Evolutionary conservation across 139 green algal genomes (phyloP).

Genomic region (Chlorella sp.): DNA sequence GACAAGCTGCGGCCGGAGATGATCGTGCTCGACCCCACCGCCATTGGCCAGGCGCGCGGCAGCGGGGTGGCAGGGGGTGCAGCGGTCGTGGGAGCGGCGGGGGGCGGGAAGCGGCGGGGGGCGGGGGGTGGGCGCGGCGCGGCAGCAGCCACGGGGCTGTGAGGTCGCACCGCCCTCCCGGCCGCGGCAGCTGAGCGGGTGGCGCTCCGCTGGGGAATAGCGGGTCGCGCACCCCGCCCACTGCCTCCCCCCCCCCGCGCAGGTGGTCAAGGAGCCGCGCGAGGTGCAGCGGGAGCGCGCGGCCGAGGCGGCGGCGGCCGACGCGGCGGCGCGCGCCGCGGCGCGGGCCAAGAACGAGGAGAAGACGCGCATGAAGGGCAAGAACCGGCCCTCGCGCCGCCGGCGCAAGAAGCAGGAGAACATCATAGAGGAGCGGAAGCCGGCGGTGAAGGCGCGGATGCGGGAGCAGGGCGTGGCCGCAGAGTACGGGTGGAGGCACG

Average conservation of each 20-base stretch:
- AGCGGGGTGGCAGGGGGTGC: too few relatives aligned
- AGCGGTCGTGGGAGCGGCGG: too few relatives aligned
- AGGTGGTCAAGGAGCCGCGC: slow-evolving; percentile 71
- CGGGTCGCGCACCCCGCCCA: too few relatives aligned
- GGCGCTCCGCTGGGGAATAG: too few relatives aligned
- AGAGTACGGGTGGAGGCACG: slow-evolving; percentile 14
- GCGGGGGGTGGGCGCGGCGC: not conserved
- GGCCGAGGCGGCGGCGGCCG: slow-evolving; percentile 38
- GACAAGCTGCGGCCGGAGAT: slow-evolving; percentile 97
- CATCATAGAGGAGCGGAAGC: slow-evolving; percentile 80
- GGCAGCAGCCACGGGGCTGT: not conserved
- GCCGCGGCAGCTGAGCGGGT: too few relatives aligned
- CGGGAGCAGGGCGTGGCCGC: slow-evolving; percentile 38
- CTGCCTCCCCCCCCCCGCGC: too few relatives aligned
- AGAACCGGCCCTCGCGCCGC: slow-evolving; percentile 83
- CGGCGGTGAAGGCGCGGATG: slow-evolving; percentile 33
- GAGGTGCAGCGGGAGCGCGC: slow-evolving; percentile 73
- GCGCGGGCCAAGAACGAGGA: slow-evolving; percentile 59
- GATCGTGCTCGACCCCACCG: slow-evolving; percentile 92
- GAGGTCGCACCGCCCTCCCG: too few relatives aligned
- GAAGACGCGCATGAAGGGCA: slow-evolving; percentile 90
- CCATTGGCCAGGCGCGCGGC: slow-evolving; percentile 73
- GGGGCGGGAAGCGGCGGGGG: too few relatives aligned
- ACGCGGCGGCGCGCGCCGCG: slow-evolving; percentile 31
- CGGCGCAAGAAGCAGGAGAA: slow-evolving; percentile 91